Evolutionary conservation across 192 early-diverging fungal genomes (phyloP).

Genomic region (Dissophora ornata): DNA sequence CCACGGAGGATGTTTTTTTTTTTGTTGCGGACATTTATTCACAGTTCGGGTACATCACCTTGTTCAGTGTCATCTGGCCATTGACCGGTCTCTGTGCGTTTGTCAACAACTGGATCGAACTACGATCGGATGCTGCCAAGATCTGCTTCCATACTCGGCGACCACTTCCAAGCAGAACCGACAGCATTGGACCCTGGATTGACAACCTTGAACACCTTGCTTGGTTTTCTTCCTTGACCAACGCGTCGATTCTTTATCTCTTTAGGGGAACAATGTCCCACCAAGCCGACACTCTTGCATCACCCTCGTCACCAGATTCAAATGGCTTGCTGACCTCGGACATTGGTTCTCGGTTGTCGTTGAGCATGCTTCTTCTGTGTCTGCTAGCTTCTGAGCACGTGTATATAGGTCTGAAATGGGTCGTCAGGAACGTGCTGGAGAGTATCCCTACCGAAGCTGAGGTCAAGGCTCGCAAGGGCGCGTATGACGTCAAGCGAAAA

Average conservation of each 20-base stretch:
- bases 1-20: too few relatives aligned
- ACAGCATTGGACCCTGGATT: constrained; percentile 85
- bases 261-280: constrained; percentile 46
- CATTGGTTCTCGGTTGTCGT: constrained; percentile 4
- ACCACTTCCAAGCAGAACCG: constrained; percentile 75
- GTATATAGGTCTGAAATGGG: constrained; percentile 31
- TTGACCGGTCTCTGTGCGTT: constrained; percentile 83
- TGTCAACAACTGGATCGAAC: constrained; percentile 92
- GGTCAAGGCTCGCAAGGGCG: constrained; percentile 14
- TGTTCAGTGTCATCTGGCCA: constrained; percentile 90
- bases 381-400: constrained; percentile 40
- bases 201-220: constrained; percentile 62
- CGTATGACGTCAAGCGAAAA: constrained; percentile 33
- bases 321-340: background rate
- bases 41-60: constrained; percentile 87
- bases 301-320: background rate
- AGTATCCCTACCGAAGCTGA: constrained; percentile 36
- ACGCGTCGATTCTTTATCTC: constrained; percentile 65
- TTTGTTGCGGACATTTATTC: too few relatives aligned
- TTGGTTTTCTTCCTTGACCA: constrained; percentile 69
- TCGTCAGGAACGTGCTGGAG: constrained; percentile 19
- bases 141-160: constrained; percentile 80
- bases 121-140: constrained; percentile 92
- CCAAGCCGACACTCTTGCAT: too few relatives aligned
- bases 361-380: constrained; percentile 32